phyloP scores from a whole-genome alignment of 139 green algal genomes.

The Volvox africanus region DNA sequence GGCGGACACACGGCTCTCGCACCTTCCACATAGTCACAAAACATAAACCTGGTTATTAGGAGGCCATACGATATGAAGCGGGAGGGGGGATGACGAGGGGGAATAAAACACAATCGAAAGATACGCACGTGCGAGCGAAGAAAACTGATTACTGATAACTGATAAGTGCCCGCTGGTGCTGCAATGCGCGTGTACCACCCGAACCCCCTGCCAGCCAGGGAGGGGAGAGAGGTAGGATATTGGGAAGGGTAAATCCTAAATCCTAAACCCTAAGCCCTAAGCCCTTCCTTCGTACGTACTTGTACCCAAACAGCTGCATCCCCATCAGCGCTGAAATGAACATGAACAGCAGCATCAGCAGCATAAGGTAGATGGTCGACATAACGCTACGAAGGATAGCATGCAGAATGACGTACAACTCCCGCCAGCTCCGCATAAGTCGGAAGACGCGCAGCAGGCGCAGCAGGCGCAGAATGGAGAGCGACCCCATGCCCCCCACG shows the following conservation, averaged over 20 bases:
- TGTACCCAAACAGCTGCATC: slow-evolving; percentile 76
- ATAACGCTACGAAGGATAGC: slow-evolving; percentile 70
- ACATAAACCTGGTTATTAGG: slow-evolving; percentile 34
- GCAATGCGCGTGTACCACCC: too few relatives aligned
- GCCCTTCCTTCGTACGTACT: neutral
- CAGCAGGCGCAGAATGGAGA: slow-evolving; percentile 78
- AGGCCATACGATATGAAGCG: too few relatives aligned
- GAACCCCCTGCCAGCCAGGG: too few relatives aligned
- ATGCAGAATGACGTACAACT: slow-evolving; percentile 81
- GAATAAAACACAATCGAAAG: too few relatives aligned
- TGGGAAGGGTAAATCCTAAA: too few relatives aligned
- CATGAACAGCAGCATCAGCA: slow-evolving; percentile 81
- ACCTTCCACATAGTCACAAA: slow-evolving; percentile 44
- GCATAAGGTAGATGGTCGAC: slow-evolving; percentile 70
- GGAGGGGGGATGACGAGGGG: neutral
- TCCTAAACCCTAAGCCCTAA: too few relatives aligned
- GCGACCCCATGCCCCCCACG: slow-evolving; percentile 53
- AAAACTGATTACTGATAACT: too few relatives aligned
- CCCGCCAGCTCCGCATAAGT: slow-evolving; percentile 72
- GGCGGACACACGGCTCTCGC: slow-evolving; percentile 23
- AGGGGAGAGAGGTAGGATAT: too few relatives aligned
- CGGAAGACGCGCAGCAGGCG: slow-evolving; percentile 83
- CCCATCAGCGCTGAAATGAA: slow-evolving; percentile 81
- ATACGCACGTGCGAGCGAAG: too few relatives aligned
- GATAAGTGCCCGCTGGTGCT: too few relatives aligned